Evolutionary conservation across 257 asterid species (phyloP), one percentile per base, ranked within the genome.

Genomic region (Primulina tabacum): DNA sequence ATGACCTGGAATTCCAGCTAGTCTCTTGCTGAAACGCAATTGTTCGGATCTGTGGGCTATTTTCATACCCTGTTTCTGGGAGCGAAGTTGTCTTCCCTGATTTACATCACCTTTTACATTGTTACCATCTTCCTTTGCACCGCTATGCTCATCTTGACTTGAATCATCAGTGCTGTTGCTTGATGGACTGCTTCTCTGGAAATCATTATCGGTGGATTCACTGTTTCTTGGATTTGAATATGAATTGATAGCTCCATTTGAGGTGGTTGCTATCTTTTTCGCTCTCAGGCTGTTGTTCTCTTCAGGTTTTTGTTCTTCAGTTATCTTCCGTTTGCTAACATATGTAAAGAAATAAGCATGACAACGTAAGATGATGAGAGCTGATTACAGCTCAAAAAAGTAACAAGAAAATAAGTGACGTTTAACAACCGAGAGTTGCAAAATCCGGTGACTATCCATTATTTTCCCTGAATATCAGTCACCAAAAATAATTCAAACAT

Each of bases 241-340:
- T 34, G 82, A 80, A 60, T 68, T 30, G 33, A 74, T 28, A 40
- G 70, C 81, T 50, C 64, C 84, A 47, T 17, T 58, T 53, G 82
- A 74, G 68, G 58, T 63, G 7, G 75, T 12, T 65, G 9, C 66
- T 60, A 2, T 80, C 73, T 43, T 78, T 67, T 61, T 79, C 12
- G n/a, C 75, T 11, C 18, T 17, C 72, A 73, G 73, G 60, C 64
- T 78, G 5, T 62, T 68, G 53, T 76, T 75, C 34, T 56, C 77
- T 77, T 33, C 74, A 12, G 21, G 65, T 16, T 63, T 70, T 64
- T 3, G 73, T 69, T 79, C 83, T 72, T 81, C 81, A 68, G 64
- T 60, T 9, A 69, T 75, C 82, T 83, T 86, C 83, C 81, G 75
- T 69, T 81, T 83, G 81, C 98, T 92, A 68, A 64, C 73, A 65